Conservation (phyloP, 495 filamentous ascomycete genomes). For the Neurospora sp. region DNA sequence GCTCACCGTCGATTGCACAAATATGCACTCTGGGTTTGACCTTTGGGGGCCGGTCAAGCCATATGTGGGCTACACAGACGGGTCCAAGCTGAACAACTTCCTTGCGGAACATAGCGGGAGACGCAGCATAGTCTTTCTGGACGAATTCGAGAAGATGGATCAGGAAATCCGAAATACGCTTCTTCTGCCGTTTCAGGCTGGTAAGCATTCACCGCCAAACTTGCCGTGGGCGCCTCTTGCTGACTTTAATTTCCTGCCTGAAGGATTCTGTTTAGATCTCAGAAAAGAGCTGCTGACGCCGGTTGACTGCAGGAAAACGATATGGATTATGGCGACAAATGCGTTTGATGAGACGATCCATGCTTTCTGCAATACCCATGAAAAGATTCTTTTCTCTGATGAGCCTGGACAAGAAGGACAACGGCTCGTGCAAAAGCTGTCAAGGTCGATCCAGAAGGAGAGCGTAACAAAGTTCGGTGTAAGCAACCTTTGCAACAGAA, state of each 20-base stretch:
- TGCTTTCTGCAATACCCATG: constrained; percentile 22
- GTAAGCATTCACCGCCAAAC: constrained; percentile 14
- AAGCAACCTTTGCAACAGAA: background rate
- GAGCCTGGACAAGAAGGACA: constrained; percentile 9
- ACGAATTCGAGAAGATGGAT: constrained; percentile 50
- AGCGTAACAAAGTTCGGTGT: constrained; percentile 22
- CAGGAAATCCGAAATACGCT: constrained; percentile 31
- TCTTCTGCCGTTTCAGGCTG: constrained; percentile 36
- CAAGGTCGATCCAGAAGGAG: constrained; percentile 20
- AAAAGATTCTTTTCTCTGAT: constrained; percentile 10
- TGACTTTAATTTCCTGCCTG: background rate
- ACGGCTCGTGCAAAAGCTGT: constrained; percentile 14
- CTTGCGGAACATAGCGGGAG: constrained; percentile 31
- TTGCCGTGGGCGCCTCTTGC: no score
- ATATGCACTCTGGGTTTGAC: constrained; percentile 26
- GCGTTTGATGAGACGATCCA: constrained; percentile 32
- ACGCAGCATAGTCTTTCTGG: constrained; percentile 42
- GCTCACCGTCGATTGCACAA: constrained; percentile 35
- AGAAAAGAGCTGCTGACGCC: background rate
- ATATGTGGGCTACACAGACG: constrained; percentile 6
- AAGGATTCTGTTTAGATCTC: background rate
- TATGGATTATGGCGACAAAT: constrained; percentile 50
- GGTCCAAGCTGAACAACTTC: constrained; percentile 28
- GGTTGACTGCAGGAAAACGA: constrained; percentile 43
- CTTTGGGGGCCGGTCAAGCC: constrained; percentile 37